phyloP scores from a whole-genome alignment of 495 filamentous ascomycete species.

The Cercophora newfieldiana region DNA sequence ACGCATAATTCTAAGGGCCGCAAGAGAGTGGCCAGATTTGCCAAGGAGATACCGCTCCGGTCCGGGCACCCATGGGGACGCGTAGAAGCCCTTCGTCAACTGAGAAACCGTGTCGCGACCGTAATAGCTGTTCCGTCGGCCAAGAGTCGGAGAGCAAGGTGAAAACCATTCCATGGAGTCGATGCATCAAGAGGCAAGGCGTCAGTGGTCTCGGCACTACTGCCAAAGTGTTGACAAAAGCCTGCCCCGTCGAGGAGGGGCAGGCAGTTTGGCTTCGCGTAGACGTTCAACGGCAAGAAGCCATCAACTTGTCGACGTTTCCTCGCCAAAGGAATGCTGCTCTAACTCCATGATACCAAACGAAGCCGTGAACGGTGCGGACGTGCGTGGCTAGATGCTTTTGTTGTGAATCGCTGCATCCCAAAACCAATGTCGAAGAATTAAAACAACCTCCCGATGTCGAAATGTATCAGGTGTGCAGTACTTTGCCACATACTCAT shows the following conservation, averaged over 20 bases:
- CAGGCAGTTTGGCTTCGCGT: constrained; percentile 29
- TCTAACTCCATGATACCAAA: not conserved
- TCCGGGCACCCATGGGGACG: not conserved
- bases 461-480: constrained; percentile 6
- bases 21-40: not conserved
- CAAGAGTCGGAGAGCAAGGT: not conserved
- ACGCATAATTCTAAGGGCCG: not conserved
- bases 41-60: not conserved
- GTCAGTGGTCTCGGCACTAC: too few relatives aligned
- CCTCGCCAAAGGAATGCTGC: constrained; percentile 24
- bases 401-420: constrained; percentile 9
- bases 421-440: constrained; percentile 14
- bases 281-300: constrained; percentile 17
- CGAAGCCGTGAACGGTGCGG: not conserved
- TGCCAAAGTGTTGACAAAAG: not conserved
- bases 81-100: not conserved
- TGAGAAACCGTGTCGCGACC: not conserved
- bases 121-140: not conserved
- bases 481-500: not conserved
- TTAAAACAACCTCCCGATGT: constrained; percentile 5
- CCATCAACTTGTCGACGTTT: constrained; percentile 28
- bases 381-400: constrained; percentile 14
- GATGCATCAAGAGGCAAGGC: not conserved
- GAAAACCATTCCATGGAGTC: not conserved
- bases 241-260: not conserved